Conservation (phyloP, 345 rosid species). For the Anastatica hierochuntica region DNA sequence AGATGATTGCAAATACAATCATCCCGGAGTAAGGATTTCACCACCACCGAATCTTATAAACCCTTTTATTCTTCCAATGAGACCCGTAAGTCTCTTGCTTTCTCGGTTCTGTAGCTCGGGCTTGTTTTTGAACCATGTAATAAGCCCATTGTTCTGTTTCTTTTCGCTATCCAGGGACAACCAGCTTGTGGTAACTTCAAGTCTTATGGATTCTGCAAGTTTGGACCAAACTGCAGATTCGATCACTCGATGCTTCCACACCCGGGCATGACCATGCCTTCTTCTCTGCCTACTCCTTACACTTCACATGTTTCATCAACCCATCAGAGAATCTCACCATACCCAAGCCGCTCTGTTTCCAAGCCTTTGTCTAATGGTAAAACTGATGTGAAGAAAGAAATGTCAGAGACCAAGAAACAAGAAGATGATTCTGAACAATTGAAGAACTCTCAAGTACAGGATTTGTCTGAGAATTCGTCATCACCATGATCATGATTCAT, state of each 20-base stretch:
- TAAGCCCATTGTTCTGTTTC: conserved; percentile 8
- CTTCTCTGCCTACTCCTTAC: conserved; percentile 12
- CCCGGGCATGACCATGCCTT: conserved; percentile 17
- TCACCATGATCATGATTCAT: conserved; percentile 19
- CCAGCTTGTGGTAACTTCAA: conserved; percentile 51
- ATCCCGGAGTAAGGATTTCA: conserved; percentile 44
- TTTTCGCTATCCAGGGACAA: conserved; percentile 48
- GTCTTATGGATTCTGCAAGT: conserved; percentile 58
- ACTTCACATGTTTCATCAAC: conserved; percentile 1
- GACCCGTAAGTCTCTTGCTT: conserved; percentile 49
- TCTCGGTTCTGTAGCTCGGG: neutral
- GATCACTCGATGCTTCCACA: conserved; percentile 59
- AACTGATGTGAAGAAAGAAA: conserved; percentile 14
- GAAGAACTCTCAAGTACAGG: conserved; percentile 2
- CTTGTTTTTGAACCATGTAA: neutral
- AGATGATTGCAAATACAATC: conserved; percentile 72
- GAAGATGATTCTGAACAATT: neutral
- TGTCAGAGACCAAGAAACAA: conserved; percentile 2
- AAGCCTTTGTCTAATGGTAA: conserved; percentile 9
- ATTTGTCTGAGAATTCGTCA: neutral
- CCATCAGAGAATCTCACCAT: conserved; percentile 15
- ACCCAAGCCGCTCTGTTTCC: conserved; percentile 9
- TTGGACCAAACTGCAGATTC: conserved; percentile 58
- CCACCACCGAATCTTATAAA: conserved; percentile 27
- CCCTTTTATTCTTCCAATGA: conserved; percentile 47